Evolutionary conservation across 2,329 filamentous ascomycete species (phyloP).

Genomic region (Ploettnerulaceae sp.): DNA sequence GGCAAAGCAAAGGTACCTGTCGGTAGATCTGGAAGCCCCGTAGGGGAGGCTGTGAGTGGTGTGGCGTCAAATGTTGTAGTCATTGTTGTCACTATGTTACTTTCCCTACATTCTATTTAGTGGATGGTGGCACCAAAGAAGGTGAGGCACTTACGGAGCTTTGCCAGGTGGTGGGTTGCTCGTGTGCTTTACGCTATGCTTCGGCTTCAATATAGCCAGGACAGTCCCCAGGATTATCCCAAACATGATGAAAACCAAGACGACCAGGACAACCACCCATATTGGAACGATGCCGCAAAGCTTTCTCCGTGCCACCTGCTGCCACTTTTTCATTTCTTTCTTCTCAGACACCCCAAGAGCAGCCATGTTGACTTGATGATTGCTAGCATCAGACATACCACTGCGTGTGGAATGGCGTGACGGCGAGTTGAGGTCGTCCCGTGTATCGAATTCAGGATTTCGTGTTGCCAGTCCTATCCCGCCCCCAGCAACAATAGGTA

Average conservation of each 20-base stretch:
- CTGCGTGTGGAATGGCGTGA: constrained; percentile 49
- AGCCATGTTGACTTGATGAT: constrained; percentile 50
- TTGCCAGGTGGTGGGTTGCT: constrained; percentile 1
- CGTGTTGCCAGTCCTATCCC: constrained; percentile 56
- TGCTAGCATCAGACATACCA: constrained; percentile 46
- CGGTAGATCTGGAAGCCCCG: constrained; percentile 47
- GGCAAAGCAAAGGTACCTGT: constrained; percentile 54
- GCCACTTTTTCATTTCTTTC: constrained; percentile 45
- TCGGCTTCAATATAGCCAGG: constrained; percentile 25
- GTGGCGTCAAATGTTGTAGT: constrained; percentile 45
- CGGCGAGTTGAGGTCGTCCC: constrained; percentile 48
- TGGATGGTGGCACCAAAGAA: not conserved
- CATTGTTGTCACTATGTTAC: constrained; percentile 24
- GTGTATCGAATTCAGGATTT: constrained; percentile 58
- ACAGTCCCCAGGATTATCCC: constrained; percentile 51
- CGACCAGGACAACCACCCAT: constrained; percentile 54
- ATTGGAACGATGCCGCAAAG: constrained; percentile 56
- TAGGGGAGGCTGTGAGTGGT: constrained; percentile 46
- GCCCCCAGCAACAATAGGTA: constrained; percentile 45
- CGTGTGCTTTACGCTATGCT: constrained; percentile 14
- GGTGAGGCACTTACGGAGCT: constrained; percentile 21
- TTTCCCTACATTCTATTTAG: constrained; percentile 16
- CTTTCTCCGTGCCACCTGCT: constrained; percentile 48
- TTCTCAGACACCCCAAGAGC: constrained; percentile 46
- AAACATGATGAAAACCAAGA: constrained; percentile 50